Conservation (phyloP, 495 filamentous ascomycete genomes). For the Acidomyces sp. region DNA sequence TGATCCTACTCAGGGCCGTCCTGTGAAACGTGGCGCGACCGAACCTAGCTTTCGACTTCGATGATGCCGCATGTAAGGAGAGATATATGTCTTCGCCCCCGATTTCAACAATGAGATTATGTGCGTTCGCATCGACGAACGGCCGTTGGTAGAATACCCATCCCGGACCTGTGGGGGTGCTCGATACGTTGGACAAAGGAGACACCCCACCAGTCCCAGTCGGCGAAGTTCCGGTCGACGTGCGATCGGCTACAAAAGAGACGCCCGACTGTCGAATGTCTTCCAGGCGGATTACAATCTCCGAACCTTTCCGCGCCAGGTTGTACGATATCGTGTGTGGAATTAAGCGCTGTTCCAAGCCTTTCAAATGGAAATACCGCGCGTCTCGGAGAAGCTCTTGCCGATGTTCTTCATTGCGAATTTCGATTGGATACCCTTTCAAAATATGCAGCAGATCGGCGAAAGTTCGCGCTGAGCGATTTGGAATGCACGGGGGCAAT, state of each 20-base stretch:
- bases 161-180: slow-evolving; percentile 25
- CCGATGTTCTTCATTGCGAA: slow-evolving; percentile 66
- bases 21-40: slow-evolving; percentile 57
- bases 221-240: not conserved
- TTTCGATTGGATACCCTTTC: slow-evolving; percentile 73
- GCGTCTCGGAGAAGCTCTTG: slow-evolving; percentile 71
- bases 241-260: slow-evolving; percentile 41
- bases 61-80: slow-evolving; percentile 28
- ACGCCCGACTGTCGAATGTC: slow-evolving; percentile 79
- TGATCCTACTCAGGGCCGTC: slow-evolving; percentile 51
- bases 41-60: not conserved
- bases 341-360: slow-evolving; percentile 78
- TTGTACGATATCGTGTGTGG: slow-evolving; percentile 68
- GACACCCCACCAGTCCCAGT: slow-evolving; percentile 12
- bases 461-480: slow-evolving; percentile 67
- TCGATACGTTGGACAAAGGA: not conserved
- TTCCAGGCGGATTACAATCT: slow-evolving; percentile 72
- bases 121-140: slow-evolving; percentile 57
- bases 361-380: slow-evolving; percentile 84
- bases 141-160: slow-evolving; percentile 73
- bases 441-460: slow-evolving; percentile 71
- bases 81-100: slow-evolving; percentile 51
- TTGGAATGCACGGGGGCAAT: slow-evolving; percentile 65
- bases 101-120: slow-evolving; percentile 72
- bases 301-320: slow-evolving; percentile 46